Percentiles rank a stretch among this genome's conserved stretches.
These are phyloP conservation scores for Chrysosporium keratinophilum DNA, from an alignment of 2,329 filamentous ascomycete species.

Conservation along the genomic window DNA sequence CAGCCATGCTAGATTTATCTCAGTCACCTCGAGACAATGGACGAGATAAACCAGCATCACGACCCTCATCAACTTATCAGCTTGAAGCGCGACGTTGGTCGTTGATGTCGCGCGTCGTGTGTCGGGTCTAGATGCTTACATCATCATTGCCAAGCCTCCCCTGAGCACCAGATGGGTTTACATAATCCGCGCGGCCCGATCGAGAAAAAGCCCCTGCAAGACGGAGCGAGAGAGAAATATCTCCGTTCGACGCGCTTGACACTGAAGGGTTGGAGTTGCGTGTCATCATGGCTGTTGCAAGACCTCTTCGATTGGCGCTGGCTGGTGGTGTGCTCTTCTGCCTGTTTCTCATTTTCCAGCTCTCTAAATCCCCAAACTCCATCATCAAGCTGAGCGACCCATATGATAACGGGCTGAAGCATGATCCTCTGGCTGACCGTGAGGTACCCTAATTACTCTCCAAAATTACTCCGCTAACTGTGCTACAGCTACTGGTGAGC, in stretches of 20 bases:
- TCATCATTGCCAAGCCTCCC: not conserved
- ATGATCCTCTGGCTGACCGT: conserved; percentile 84
- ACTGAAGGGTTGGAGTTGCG: conserved; percentile 3
- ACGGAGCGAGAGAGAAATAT: not conserved
- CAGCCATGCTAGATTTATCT: conserved; percentile 50
- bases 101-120: not conserved
- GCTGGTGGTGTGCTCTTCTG: conserved; percentile 61
- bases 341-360: conserved; percentile 67
- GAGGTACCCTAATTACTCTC: conserved; percentile 31
- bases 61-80: too few relatives aligned
- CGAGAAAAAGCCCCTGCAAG: not conserved
- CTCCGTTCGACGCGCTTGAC: not conserved
- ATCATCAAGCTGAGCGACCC: conserved; percentile 30
- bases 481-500: conserved; percentile 65
- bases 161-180: not conserved
- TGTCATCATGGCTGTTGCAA: conserved; percentile 65
- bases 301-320: conserved; percentile 70
- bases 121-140: not conserved
- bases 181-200: not conserved
- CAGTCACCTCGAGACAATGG: not conserved
- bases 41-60: not conserved
- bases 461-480: conserved; percentile 15
- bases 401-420: conserved; percentile 51
- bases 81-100: too few relatives aligned
- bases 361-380: conserved; percentile 49